phyloP scores from a whole-genome alignment of 2,329 filamentous ascomycete genomes.

The Hirsutella thompsonii region DNA sequence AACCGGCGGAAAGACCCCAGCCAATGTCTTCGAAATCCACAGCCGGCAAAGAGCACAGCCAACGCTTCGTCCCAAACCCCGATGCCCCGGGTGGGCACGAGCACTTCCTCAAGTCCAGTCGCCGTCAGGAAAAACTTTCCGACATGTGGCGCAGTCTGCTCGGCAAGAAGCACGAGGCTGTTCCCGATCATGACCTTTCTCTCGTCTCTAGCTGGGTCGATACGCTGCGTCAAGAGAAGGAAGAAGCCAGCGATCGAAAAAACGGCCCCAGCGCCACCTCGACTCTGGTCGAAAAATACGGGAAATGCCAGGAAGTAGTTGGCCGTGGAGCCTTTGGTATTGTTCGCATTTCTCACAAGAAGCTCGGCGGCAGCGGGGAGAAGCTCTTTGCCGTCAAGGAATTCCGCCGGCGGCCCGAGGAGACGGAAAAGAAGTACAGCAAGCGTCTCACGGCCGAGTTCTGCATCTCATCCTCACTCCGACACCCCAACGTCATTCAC shows the following conservation, averaged over 20 bases:
- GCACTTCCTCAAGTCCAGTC: conserved; percentile 79
- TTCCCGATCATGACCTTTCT: conserved; percentile 69
- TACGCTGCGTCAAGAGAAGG: conserved; percentile 78
- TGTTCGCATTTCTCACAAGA: conserved; percentile 94
- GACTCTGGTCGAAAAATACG: conserved; percentile 89
- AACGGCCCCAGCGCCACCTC: conserved; percentile 55
- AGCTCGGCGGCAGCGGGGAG: conserved; percentile 68
- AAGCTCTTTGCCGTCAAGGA: conserved; percentile 97
- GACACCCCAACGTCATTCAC: conserved; percentile 96
- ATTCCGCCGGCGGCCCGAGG: conserved; percentile 85
- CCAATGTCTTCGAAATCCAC: conserved; percentile 16
- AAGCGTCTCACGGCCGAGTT: conserved; percentile 96
- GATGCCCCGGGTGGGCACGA: conserved; percentile 59
- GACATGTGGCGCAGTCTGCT: conserved; percentile 84
- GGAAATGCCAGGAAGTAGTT: conserved; percentile 95
- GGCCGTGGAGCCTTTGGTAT: conserved; percentile 95
- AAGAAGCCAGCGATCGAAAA: conserved; percentile 70
- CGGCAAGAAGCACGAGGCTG: conserved; percentile 67
- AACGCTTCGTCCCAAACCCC: conserved; percentile 38
- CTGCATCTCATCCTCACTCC: conserved; percentile 92
- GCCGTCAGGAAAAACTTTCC: conserved; percentile 85
- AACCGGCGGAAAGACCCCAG: conserved; percentile 10
- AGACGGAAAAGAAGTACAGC: conserved; percentile 95
- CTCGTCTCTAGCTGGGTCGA: conserved; percentile 95
- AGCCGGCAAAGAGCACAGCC: conserved; percentile 21